Conservation (phyloP, 495 filamentous ascomycete genomes). For the Oleoguttula mirabilis region DNA sequence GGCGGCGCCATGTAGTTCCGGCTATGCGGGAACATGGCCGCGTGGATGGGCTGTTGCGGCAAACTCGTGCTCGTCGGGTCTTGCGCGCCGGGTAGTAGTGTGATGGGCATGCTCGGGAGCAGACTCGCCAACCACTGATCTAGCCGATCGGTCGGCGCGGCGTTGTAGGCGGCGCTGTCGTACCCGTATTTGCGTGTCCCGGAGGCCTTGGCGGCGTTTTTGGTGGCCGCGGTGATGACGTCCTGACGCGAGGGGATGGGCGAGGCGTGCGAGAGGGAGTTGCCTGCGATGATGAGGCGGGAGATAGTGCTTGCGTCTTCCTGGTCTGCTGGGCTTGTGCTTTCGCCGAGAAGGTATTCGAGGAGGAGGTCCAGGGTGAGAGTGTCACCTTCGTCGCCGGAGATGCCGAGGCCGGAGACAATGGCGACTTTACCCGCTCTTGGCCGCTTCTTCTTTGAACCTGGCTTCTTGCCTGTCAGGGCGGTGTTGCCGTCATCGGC, state of each 20-base stretch:
- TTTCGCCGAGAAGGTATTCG: constrained; percentile 82
- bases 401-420: constrained; percentile 76
- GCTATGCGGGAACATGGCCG: constrained; percentile 42
- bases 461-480: constrained; percentile 28
- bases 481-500: constrained; percentile 34
- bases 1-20: constrained; percentile 51
- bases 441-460: constrained; percentile 31
- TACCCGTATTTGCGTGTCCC: constrained; percentile 81
- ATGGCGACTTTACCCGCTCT: constrained; percentile 57
- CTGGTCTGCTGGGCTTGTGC: constrained; percentile 44
- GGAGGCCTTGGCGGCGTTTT: constrained; percentile 38
- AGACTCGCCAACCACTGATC: constrained; percentile 73
- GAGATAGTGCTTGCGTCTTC: constrained; percentile 56
- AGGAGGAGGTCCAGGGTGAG: constrained; percentile 63
- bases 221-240: constrained; percentile 28
- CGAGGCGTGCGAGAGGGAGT: constrained; percentile 52
- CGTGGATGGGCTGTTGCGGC: constrained; percentile 32
- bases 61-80: constrained; percentile 50
- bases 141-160: constrained; percentile 65
- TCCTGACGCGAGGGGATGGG: constrained; percentile 39
- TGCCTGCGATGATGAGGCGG: constrained; percentile 80
- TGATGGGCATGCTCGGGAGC: constrained; percentile 40
- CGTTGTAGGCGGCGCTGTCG: constrained; percentile 75
- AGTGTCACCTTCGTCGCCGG: constrained; percentile 54
- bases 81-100: constrained; percentile 40